These are phyloP conservation scores for Trichothecium roseum DNA, from an alignment of 2,329 filamentous ascomycete species.

Conservation along the genomic window DNA sequence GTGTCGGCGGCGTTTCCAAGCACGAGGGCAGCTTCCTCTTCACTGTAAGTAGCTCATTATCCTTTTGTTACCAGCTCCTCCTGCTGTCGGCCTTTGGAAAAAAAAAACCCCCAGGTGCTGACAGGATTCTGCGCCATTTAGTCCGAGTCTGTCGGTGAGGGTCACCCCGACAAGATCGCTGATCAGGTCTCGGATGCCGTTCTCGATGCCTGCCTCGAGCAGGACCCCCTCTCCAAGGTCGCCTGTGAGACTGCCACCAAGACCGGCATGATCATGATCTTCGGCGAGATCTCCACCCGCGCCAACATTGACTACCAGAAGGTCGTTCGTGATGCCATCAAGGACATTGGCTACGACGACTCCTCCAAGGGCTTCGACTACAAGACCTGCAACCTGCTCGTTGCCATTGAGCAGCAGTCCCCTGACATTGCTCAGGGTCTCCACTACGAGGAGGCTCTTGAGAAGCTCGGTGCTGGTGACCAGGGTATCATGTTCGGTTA, in stretches of 20 bases:
- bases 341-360: conserved; percentile 97
- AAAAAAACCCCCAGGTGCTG: conserved; percentile 9
- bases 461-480: conserved; percentile 97
- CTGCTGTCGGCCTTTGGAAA: conserved; percentile 1
- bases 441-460: conserved; percentile 93
- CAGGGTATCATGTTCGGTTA: conserved; percentile 99
- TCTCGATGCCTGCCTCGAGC: conserved; percentile 90
- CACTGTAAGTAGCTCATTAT: conserved; percentile 43
- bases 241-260: conserved; percentile 99
- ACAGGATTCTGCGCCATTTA: conserved; percentile 16
- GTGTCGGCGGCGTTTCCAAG: conserved; percentile 28
- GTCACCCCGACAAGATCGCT: conserved; percentile 93
- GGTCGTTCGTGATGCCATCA: conserved; percentile 86
- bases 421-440: conserved; percentile 98
- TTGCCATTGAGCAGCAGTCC: conserved; percentile 98
- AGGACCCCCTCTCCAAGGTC: conserved; percentile 96
- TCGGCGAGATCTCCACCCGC: conserved; percentile 98
- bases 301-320: conserved; percentile 95
- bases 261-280: conserved; percentile 99
- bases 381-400: conserved; percentile 98
- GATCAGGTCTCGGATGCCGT: conserved; percentile 98
- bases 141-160: conserved; percentile 84
- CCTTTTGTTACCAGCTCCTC: neutral
- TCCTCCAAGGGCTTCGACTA: conserved; percentile 98
- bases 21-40: conserved; percentile 69